phyloP scores from a whole-genome alignment of 441 rosid species.

The Omphalea diandra region DNA sequence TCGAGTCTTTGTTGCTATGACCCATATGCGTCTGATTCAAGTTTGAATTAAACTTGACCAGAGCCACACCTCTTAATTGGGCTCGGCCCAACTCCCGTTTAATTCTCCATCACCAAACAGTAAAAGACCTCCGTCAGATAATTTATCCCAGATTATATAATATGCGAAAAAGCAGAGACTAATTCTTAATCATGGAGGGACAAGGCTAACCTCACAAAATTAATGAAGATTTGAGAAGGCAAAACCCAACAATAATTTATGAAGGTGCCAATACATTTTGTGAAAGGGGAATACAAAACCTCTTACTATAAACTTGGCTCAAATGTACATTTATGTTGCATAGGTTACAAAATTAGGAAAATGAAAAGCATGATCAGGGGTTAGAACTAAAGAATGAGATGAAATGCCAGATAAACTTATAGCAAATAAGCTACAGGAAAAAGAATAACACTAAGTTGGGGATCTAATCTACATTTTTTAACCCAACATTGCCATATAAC shows the following conservation, averaged over 20 bases:
- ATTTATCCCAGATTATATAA: no score
- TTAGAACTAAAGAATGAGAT: slow-evolving; percentile 25
- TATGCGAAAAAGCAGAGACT: no score
- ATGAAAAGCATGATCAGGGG: slow-evolving; percentile 10
- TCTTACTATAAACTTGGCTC: slow-evolving; percentile 33
- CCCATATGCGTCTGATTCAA: no score
- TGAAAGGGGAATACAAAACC: slow-evolving; percentile 20
- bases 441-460: slow-evolving; percentile 39
- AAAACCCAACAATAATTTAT: neutral
- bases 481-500: slow-evolving; percentile 32
- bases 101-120: no score
- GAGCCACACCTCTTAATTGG: no score
- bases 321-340: slow-evolving; percentile 48
- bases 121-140: no score
- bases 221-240: neutral
- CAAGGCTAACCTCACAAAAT: neutral
- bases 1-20: no score
- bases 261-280: neutral
- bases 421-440: slow-evolving; percentile 32
- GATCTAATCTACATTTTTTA: slow-evolving; percentile 40
- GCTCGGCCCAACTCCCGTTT: no score
- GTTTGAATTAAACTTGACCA: no score
- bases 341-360: slow-evolving; percentile 24
- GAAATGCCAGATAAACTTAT: slow-evolving; percentile 23
- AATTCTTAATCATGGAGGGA: neutral